A percentile compares a stretch with the other conserved stretches of the same genome.
These are phyloP conservation scores for Lactifluus volemus DNA, from an alignment of 768 basidiomycete genomes.

Conservation along the genomic window DNA sequence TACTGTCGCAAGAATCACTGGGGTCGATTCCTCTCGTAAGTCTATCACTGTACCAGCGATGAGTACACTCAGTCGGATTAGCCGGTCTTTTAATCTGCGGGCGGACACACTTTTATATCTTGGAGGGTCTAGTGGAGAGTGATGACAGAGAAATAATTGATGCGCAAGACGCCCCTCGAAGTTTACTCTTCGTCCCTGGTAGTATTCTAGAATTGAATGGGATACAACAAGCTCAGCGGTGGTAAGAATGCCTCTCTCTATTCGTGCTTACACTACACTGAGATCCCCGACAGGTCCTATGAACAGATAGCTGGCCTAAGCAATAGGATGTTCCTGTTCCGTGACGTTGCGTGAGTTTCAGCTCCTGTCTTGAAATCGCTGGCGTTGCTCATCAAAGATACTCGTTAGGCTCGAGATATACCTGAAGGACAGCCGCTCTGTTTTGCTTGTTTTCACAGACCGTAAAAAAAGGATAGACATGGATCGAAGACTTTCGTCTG, in stretches of 20 bases:
- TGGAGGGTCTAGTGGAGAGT: slow-evolving; percentile 83
- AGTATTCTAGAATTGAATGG: slow-evolving; percentile 73
- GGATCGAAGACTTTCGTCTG: slow-evolving; percentile 42
- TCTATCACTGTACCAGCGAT: slow-evolving; percentile 9
- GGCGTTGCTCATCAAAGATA: neutral
- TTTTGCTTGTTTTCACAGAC: slow-evolving; percentile 75
- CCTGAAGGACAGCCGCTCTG: slow-evolving; percentile 84
- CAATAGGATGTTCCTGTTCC: slow-evolving; percentile 79
- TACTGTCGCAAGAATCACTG: slow-evolving; percentile 81
- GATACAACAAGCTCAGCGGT: slow-evolving; percentile 74
- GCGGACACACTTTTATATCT: slow-evolving; percentile 75
- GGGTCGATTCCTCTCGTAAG: slow-evolving; percentile 88
- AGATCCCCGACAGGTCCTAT: slow-evolving; percentile 48
- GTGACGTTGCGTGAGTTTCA: slow-evolving; percentile 74
- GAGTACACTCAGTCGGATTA: slow-evolving; percentile 22
- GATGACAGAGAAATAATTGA: slow-evolving; percentile 86
- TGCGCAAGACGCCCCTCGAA: slow-evolving; percentile 74
- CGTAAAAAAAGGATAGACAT: slow-evolving; percentile 54
- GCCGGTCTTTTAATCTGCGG: slow-evolving; percentile 88
- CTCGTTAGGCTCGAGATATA: slow-evolving; percentile 72
- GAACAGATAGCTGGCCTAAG: slow-evolving; percentile 70
- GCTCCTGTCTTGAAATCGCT: neutral
- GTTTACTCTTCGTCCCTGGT: slow-evolving; percentile 76
- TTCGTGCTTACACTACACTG: neutral
- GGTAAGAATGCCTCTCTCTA: slow-evolving; percentile 39